Evolutionary conservation across 2,329 filamentous ascomycete species (phyloP).

Genomic region (Sclerotinia borealis): DNA sequence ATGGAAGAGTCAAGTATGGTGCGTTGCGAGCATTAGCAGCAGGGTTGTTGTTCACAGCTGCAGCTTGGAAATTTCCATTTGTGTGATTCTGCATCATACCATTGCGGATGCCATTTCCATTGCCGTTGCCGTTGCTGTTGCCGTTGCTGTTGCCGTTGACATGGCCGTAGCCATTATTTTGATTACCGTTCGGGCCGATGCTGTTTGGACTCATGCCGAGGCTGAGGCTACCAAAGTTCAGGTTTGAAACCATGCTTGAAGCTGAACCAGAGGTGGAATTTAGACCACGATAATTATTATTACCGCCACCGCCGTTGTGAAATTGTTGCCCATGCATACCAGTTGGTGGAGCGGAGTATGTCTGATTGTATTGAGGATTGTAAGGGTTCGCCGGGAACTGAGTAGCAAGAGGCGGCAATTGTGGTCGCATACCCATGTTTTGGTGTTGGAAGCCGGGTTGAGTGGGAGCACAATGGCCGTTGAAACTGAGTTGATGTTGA

Average conservation of each 20-base stretch:
- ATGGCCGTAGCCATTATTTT: not conserved
- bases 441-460: not conserved
- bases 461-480: not conserved
- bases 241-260: not conserved
- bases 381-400: not conserved
- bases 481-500: not conserved
- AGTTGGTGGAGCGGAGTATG: not conserved
- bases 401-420: not conserved
- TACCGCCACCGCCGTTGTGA: not conserved
- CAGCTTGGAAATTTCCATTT: not conserved
- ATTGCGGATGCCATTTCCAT: not conserved
- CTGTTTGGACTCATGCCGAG: not conserved
- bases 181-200: not conserved
- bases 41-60: not conserved
- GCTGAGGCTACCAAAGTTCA: not conserved
- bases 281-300: not conserved
- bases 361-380: not conserved
- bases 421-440: slow-evolving; percentile 3
- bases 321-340: not conserved
- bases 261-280: not conserved
- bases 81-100: not conserved
- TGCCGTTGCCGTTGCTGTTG: not conserved
- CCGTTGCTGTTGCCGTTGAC: not conserved
- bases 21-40: slow-evolving; percentile 4
- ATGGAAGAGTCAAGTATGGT: not conserved